Evolutionary conservation across 306 rosid species (phyloP).

Genomic region (Castanea crenata): DNA sequence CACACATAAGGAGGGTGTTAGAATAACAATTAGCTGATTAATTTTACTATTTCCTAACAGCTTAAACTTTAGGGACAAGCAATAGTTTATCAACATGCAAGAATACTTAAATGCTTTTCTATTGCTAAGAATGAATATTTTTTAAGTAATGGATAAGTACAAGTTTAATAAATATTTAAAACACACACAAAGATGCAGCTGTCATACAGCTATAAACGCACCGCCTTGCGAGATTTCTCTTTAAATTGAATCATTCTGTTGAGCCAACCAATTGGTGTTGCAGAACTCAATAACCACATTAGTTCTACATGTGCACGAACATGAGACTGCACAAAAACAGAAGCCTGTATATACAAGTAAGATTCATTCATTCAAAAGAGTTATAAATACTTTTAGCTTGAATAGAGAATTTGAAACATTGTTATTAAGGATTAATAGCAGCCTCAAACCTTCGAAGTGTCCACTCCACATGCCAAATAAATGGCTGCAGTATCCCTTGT

Average conservation of each 20-base stretch:
- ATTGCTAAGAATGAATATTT: no score
- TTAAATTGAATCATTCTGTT: slow-evolving; percentile 95
- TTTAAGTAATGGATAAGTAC: neutral
- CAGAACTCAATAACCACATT: slow-evolving; percentile 93
- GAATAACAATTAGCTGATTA: no score
- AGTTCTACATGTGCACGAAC: slow-evolving; percentile 93
- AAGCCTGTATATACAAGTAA: slow-evolving; percentile 59
- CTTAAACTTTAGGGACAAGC: no score
- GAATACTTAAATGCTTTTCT: neutral
- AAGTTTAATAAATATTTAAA: slow-evolving; percentile 16
- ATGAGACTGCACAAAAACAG: slow-evolving; percentile 95
- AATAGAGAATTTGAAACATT: slow-evolving; percentile 15
- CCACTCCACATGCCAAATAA: slow-evolving; percentile 95
- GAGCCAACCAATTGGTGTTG: slow-evolving; percentile 92
- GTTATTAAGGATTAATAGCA: slow-evolving; percentile 10
- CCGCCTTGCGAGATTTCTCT: slow-evolving; percentile 98
- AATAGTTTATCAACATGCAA: neutral
- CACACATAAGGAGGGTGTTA: no score
- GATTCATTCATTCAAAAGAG: slow-evolving; percentile 21
- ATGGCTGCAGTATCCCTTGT: slow-evolving; percentile 93
- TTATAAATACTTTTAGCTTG: slow-evolving; percentile 6
- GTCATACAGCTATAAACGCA: slow-evolving; percentile 62
- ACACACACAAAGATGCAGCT: slow-evolving; percentile 29
- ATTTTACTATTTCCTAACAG: no score
- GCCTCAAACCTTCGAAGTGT: slow-evolving; percentile 73